phyloP scores from a whole-genome alignment of 2,329 filamentous ascomycete species.

The Allantophomopsis lycopodina region DNA sequence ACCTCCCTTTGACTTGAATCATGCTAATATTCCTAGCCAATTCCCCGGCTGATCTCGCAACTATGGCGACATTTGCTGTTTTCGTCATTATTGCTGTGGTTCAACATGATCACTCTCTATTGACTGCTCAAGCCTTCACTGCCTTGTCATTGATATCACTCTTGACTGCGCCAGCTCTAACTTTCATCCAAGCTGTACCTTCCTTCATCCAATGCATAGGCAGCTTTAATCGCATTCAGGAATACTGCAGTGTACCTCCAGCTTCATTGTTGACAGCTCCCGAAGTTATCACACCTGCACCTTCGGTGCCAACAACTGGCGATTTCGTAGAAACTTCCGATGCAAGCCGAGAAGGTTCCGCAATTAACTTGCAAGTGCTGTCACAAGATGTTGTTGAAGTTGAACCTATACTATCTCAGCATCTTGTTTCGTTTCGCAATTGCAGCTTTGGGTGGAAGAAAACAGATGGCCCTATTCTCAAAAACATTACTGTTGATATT shows the following conservation, averaged over 20 bases:
- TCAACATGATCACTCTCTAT: not conserved
- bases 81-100: not conserved
- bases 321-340: not conserved
- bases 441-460: not conserved
- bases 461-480: not conserved
- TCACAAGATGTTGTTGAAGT: constrained; percentile 4
- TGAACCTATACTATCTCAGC: too few relatives aligned
- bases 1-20: too few relatives aligned
- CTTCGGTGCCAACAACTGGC: too few relatives aligned
- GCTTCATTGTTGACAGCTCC: not conserved
- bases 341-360: not conserved
- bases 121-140: constrained; percentile 1
- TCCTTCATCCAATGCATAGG: not conserved
- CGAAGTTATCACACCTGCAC: constrained; percentile 2
- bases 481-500: not conserved
- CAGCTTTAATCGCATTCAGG: constrained; percentile 1
- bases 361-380: constrained; percentile 10
- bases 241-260: too few relatives aligned
- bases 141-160: constrained; percentile 1
- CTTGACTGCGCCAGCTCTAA: not conserved
- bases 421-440: not conserved
- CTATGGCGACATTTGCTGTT: constrained; percentile 5
- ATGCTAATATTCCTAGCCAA: constrained; percentile 8
- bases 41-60: constrained; percentile 11
- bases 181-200: not conserved